Conservation (phyloP, 148 eudicot species). For the Cornus controversa region DNA sequence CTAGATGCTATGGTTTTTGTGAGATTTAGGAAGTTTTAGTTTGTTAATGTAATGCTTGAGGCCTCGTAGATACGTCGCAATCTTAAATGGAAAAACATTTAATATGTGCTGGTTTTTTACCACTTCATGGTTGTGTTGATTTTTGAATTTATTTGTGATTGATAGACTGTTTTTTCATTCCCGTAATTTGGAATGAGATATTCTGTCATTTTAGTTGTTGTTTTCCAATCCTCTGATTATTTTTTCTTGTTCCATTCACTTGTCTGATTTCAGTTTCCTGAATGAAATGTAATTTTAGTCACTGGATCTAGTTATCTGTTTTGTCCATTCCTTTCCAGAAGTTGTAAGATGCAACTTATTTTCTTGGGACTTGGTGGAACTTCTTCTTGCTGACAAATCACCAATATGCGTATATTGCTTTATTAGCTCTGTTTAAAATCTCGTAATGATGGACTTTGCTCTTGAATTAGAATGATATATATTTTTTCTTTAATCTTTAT, state of each 20-base stretch:
- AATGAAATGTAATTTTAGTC: not conserved
- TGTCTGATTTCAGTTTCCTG: not conserved
- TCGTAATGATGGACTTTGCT: not conserved
- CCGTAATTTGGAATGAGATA: not conserved
- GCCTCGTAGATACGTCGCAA: not conserved
- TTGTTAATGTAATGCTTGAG: not conserved
- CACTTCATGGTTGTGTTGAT: not conserved
- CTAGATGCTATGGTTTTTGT: constrained; percentile 15
- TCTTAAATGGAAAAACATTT: constrained; percentile 9
- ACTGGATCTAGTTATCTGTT: not conserved
- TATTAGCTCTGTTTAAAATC: not conserved
- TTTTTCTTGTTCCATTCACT: not conserved
- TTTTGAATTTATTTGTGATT: not conserved
- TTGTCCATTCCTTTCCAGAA: not conserved
- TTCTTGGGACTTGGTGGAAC: not conserved
- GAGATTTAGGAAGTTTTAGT: not conserved
- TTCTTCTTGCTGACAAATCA: not conserved
- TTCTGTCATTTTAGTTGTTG: not conserved
- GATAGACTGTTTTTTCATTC: not conserved
- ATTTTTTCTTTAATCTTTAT: not conserved
- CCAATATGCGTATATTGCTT: not conserved
- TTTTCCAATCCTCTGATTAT: not conserved
- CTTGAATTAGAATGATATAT: no score
- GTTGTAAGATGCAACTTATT: not conserved
- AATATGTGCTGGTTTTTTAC: not conserved